phyloP scores from a whole-genome alignment of 495 filamentous ascomycete species.

The Penicilliopsis zonata region DNA sequence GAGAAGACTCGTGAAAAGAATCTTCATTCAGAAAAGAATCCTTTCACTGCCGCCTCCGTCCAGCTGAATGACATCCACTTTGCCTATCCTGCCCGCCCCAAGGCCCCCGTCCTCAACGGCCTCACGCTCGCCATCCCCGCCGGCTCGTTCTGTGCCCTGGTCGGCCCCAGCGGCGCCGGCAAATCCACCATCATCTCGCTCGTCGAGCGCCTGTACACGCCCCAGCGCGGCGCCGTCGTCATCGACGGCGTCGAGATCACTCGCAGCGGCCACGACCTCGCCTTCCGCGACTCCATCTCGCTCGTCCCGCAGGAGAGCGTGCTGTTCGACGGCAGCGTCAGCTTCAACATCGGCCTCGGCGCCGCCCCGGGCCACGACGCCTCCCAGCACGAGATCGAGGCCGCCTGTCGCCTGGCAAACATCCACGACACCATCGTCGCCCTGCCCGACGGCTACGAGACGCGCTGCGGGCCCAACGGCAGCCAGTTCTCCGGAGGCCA shows the following conservation, averaged over 20 bases:
- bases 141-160: conserved; percentile 46
- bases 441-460: conserved; percentile 52
- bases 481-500: conserved; percentile 61
- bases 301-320: conserved; percentile 44
- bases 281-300: conserved; percentile 37
- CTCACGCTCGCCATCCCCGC: conserved; percentile 42
- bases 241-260: conserved; percentile 34
- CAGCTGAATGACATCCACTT: conserved; percentile 44
- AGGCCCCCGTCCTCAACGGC: conserved; percentile 38
- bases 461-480: conserved; percentile 51
- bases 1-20: conserved; percentile 14
- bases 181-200: conserved; percentile 51
- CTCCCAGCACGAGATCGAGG: conserved; percentile 37
- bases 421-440: conserved; percentile 45
- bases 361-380: conserved; percentile 28
- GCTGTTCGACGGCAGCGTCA: conserved; percentile 41
- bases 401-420: conserved; percentile 43
- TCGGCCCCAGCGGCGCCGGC: conserved; percentile 49
- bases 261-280: conserved; percentile 10
- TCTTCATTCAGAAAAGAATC: conserved; percentile 13
- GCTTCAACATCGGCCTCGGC: conserved; percentile 41
- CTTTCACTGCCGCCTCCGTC: conserved; percentile 12
- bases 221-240: conserved; percentile 24
- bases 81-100: conserved; percentile 47
- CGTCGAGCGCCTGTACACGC: conserved; percentile 46